Percentiles rank a stretch among this genome's conserved stretches.
Evolutionary conservation across 257 asterid genomes (phyloP).

Genomic region (Gentiana straminea): DNA sequence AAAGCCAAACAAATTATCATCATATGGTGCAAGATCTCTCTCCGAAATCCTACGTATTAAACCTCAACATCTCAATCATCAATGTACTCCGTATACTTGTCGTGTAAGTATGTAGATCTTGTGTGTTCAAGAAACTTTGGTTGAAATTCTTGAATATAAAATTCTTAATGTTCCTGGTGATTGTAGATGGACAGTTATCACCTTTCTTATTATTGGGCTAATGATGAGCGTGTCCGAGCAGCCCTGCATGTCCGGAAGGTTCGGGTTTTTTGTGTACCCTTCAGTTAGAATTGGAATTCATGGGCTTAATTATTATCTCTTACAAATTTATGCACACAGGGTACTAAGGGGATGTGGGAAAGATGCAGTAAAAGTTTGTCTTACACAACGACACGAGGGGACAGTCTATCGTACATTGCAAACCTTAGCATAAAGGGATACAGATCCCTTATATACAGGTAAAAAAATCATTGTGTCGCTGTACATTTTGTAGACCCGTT

Average conservation of each 20-base stretch:
- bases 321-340: constrained; percentile 6
- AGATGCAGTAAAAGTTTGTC: constrained; percentile 8
- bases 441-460: constrained; percentile 31
- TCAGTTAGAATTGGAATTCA: not conserved
- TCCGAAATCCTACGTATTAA: constrained; percentile 3
- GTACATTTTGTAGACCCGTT: no score
- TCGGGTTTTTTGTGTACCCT: not conserved
- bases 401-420: constrained; percentile 14
- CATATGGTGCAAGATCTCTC: not conserved
- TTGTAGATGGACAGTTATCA: constrained; percentile 16
- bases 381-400: not conserved
- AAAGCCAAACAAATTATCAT: not conserved
- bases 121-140: not conserved
- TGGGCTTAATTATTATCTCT: no score
- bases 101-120: constrained; percentile 9
- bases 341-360: constrained; percentile 14
- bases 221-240: constrained; percentile 18
- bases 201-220: constrained; percentile 20
- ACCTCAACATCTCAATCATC: constrained; percentile 4
- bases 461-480: not conserved
- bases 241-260: constrained; percentile 37
- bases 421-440: constrained; percentile 23
- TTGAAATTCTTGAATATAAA: not conserved
- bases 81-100: constrained; percentile 1
- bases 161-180: not conserved